phyloP scores from a whole-genome alignment of 371 early-diverging fungal genomes.

The Cokeromyces recurvatus region DNA sequence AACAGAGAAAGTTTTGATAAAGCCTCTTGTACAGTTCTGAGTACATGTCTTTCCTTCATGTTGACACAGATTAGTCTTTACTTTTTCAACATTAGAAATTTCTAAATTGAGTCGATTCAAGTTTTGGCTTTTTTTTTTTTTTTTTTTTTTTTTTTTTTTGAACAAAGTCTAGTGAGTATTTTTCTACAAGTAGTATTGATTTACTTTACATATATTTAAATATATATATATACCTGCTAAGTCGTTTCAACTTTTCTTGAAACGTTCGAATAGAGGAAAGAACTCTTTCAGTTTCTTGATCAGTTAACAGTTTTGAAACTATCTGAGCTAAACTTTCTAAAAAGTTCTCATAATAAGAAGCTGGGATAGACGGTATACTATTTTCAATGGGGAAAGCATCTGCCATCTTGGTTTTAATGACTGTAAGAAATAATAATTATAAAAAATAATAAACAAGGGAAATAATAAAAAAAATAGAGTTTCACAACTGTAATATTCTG shows the following conservation, averaged over 20 bases:
- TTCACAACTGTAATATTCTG: no score
- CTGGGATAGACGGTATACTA: constrained; percentile 19
- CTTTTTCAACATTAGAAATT: constrained; percentile 26
- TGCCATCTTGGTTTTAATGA: no score
- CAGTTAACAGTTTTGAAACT: constrained; percentile 71
- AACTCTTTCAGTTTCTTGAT: constrained; percentile 75
- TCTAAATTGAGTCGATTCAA: constrained; percentile 50
- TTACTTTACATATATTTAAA: no score
- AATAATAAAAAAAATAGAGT: no score
- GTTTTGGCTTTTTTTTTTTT: constrained; percentile 64
- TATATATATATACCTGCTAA: no score
- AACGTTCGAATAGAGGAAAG: constrained; percentile 63
- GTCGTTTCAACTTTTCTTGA: constrained; percentile 62
- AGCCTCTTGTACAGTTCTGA: constrained; percentile 71
- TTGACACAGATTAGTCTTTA: constrained; percentile 45
- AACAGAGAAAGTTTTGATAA: constrained; percentile 68
- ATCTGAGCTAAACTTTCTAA: constrained; percentile 75
- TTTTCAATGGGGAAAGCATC: not conserved
- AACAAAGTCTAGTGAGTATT: no score
- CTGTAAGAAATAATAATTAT: no score
- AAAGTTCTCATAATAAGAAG: constrained; percentile 65
- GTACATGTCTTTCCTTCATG: constrained; percentile 75
- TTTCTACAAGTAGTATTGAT: no score
- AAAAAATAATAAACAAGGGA: no score
- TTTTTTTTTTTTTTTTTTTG: no score